Evolutionary conservation across 352 stramenopile genomes (phyloP).

Genomic region (Pythium phragmiticola): DNA sequence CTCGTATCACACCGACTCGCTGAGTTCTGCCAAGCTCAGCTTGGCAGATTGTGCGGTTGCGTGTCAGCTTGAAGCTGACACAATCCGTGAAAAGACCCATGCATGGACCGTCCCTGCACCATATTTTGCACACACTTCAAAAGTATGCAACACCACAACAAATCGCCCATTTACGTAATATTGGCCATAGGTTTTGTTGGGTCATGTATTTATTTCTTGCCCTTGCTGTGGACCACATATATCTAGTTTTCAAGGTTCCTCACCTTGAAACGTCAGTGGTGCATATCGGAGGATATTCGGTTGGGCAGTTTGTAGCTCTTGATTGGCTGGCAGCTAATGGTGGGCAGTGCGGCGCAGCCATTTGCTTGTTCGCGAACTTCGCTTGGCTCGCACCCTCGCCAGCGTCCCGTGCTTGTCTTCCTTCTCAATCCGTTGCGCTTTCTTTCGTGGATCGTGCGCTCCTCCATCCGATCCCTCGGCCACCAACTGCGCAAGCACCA

Average conservation of each 20-base stretch:
- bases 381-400: slow-evolving; percentile 1
- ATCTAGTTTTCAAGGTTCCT: not conserved
- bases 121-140: not conserved
- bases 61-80: too few species aligned
- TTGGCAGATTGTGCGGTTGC: too few species aligned
- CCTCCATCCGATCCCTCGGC: slow-evolving; percentile 1
- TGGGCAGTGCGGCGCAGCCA: slow-evolving; percentile 24
- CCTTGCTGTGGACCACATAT: slow-evolving; percentile 19
- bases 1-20: too few species aligned
- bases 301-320: slow-evolving; percentile 19
- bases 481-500: not conserved
- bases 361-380: slow-evolving; percentile 10
- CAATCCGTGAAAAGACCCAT: slow-evolving; percentile 10
- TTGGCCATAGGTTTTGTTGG: not conserved
- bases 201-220: not conserved
- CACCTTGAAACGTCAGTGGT: slow-evolving; percentile 10
- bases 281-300: slow-evolving; percentile 7
- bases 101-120: slow-evolving; percentile 1
- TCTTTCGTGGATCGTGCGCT: slow-evolving; percentile 2
- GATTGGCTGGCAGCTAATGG: slow-evolving; percentile 30
- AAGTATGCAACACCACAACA: not conserved
- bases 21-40: too few species aligned
- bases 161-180: slow-evolving; percentile 5
- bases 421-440: not conserved
- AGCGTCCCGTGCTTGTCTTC: not conserved